phyloP scores from a whole-genome alignment of 768 basidiomycete genomes.

The Tulasnella sp. region DNA sequence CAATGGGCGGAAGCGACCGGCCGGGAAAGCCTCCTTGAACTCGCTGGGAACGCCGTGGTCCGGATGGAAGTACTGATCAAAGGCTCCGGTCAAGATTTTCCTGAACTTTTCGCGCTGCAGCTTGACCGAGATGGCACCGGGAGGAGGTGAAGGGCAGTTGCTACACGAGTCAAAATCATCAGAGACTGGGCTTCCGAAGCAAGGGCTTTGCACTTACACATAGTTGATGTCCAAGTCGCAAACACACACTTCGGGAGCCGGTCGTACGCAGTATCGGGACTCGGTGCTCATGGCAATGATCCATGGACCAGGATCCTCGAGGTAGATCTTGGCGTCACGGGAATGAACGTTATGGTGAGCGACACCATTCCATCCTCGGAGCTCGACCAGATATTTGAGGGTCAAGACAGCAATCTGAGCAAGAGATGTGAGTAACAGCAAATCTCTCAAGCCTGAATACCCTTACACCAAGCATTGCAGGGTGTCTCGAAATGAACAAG shows the following conservation, averaged over 20 bases:
- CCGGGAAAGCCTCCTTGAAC: slow-evolving; percentile 91
- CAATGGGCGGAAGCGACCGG: slow-evolving; percentile 79
- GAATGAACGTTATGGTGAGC: slow-evolving; percentile 72
- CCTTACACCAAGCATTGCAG: slow-evolving; percentile 78
- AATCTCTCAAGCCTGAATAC: background rate
- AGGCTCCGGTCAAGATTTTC: slow-evolving; percentile 59
- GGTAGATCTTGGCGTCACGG: slow-evolving; percentile 83
- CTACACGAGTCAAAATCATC: slow-evolving; percentile 24
- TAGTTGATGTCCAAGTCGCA: slow-evolving; percentile 83
- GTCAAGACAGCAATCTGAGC: slow-evolving; percentile 74
- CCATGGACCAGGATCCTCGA: slow-evolving; percentile 96
- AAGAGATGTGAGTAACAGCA: background rate
- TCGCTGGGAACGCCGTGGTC: slow-evolving; percentile 81
- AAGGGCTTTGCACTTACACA: slow-evolving; percentile 36
- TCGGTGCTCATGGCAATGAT: slow-evolving; percentile 85
- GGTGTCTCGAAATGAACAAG: slow-evolving; percentile 79
- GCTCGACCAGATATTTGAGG: slow-evolving; percentile 81
- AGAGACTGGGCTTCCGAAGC: slow-evolving; percentile 18
- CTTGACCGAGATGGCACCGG: slow-evolving; percentile 60
- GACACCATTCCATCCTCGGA: slow-evolving; percentile 88
- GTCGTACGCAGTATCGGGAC: slow-evolving; percentile 63
- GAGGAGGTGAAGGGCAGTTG: slow-evolving; percentile 69
- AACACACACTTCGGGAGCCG: slow-evolving; percentile 72
- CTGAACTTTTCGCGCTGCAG: slow-evolving; percentile 74
- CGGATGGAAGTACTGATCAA: slow-evolving; percentile 81